Percentiles rank a stretch among this genome's conserved stretches.
Evolutionary conservation across 805 yeast species (phyloP).

Genomic region (Ogataea salicorniae): DNA sequence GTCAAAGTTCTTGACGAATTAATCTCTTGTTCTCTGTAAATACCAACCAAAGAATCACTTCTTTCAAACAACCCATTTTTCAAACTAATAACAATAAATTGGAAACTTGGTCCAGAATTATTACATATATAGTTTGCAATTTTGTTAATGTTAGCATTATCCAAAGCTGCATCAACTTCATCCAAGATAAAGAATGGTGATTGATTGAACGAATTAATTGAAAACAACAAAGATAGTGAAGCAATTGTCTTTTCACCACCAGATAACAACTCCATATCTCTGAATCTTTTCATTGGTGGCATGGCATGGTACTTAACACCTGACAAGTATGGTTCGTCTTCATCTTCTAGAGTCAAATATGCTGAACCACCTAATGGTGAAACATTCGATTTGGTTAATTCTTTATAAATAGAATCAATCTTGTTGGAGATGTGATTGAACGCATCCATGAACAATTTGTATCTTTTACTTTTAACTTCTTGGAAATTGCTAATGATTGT

Average conservation of each 20-base stretch:
- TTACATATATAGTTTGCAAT: conserved; percentile 81
- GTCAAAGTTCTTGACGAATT: conserved; percentile 73
- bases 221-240: conserved; percentile 86
- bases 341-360: conserved; percentile 77
- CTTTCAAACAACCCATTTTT: conserved; percentile 83
- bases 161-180: conserved; percentile 98
- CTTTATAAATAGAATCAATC: conserved; percentile 78
- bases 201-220: conserved; percentile 85
- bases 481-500: conserved; percentile 51
- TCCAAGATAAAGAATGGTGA: conserved; percentile 95
- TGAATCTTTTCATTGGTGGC: conserved; percentile 92
- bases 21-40: conserved; percentile 72
- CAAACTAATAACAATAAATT: conserved; percentile 88
- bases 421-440: conserved; percentile 68
- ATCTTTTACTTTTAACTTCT: conserved; percentile 54
- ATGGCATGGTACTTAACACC: conserved; percentile 90
- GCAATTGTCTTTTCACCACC: conserved; percentile 98
- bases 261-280: conserved; percentile 86
- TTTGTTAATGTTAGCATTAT: conserved; percentile 77
- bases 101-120: conserved; percentile 73
- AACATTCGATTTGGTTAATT: conserved; percentile 65
- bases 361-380: conserved; percentile 93
- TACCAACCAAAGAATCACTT: conserved; percentile 89
- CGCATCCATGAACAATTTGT: conserved; percentile 60
- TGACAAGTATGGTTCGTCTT: conserved; percentile 78